Evolutionary conservation across 2,329 filamentous ascomycete genomes (phyloP), one percentile per base, ranked within the genome.

Genomic region (Calycina herbarum): DNA sequence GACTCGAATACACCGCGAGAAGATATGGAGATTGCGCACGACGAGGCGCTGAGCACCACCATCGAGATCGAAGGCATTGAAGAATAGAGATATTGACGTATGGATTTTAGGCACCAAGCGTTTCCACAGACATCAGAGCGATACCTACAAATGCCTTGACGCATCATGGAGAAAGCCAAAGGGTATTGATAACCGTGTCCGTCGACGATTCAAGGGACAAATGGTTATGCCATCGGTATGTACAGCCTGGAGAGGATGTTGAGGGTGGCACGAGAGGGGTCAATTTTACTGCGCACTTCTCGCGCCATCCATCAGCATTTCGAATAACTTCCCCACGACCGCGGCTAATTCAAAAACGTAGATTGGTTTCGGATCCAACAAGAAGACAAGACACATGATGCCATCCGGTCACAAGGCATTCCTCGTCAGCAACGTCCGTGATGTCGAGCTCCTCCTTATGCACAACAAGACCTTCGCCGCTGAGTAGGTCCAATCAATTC

Each of bases 371-470:
- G 94, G 95, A 77, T 95, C 92, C 85, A 98, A 98, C 92, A 96
- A 93, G 89, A 98, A 98, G 89, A 99, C 95, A 80, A 90, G 92
- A 79, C 94, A 96, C 88, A 90, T 98, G 90, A 96, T 93, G 87
- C 95, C 95, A 81, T 97, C 93, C 77, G 95, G 95, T 85, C 94
- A 98, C 91, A 98, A 97, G 90, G 92, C 94, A 74, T 99, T 99
- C 91, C 89, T 98, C 80, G 95, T 99, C 85, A 93, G 90, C 90
- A 99, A 99, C 88, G 82, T 88, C 82, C 88, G 90, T 81, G 95
- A 99, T 77, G 90, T 99, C 79, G 94, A 99, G 83, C 91, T 99
- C 71, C 90, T 99, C 79, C 87, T 99, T 78, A 99, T 99, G 95
- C 95, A 99, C 91, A 98, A 98, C 92, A 90, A 91, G 82, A 96